Evolutionary conservation across 2,329 filamentous ascomycete genomes (phyloP).

Genomic region (Colletotrichum sp.): DNA sequence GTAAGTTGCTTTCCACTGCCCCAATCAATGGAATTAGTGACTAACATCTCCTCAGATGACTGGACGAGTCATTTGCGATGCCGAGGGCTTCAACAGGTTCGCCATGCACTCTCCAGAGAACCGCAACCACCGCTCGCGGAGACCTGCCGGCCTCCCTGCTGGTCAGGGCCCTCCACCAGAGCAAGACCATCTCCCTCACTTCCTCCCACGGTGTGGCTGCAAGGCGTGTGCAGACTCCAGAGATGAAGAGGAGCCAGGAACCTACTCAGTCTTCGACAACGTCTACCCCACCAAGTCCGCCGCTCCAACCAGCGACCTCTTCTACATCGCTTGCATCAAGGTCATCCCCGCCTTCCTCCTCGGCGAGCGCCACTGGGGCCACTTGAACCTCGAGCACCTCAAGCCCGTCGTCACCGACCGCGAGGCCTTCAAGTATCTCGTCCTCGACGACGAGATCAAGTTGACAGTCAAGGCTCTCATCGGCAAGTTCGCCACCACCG

Average conservation of each 20-base stretch:
- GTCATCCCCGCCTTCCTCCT: slow-evolving; percentile 53
- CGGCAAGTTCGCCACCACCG: slow-evolving; percentile 47
- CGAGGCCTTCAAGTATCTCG: slow-evolving; percentile 55
- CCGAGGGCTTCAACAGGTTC: slow-evolving; percentile 44
- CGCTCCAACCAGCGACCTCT: slow-evolving; percentile 46
- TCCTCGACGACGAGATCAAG: slow-evolving; percentile 54
- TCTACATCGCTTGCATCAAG: slow-evolving; percentile 47
- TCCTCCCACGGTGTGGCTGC: slow-evolving; percentile 47
- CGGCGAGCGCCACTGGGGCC: slow-evolving; percentile 48
- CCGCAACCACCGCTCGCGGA: not conserved
- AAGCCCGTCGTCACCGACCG: slow-evolving; percentile 45
- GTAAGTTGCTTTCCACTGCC: not conserved
- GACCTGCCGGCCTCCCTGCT: not conserved
- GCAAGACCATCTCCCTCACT: slow-evolving; percentile 43
- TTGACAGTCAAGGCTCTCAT: slow-evolving; percentile 51
- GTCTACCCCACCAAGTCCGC: slow-evolving; percentile 38
- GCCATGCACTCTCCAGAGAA: slow-evolving; percentile 29
- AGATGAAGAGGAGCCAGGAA: slow-evolving; percentile 28
- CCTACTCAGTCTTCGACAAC: slow-evolving; percentile 45
- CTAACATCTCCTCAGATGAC: slow-evolving; percentile 30
- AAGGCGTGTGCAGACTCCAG: slow-evolving; percentile 33
- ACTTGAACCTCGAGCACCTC: slow-evolving; percentile 44
- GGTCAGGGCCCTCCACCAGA: slow-evolving; percentile 13
- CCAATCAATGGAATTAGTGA: accelerated
- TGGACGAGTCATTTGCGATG: slow-evolving; percentile 48